phyloP scores from a whole-genome alignment of 768 basidiomycete genomes.

The Lanmaoa pseudosensibilis region DNA sequence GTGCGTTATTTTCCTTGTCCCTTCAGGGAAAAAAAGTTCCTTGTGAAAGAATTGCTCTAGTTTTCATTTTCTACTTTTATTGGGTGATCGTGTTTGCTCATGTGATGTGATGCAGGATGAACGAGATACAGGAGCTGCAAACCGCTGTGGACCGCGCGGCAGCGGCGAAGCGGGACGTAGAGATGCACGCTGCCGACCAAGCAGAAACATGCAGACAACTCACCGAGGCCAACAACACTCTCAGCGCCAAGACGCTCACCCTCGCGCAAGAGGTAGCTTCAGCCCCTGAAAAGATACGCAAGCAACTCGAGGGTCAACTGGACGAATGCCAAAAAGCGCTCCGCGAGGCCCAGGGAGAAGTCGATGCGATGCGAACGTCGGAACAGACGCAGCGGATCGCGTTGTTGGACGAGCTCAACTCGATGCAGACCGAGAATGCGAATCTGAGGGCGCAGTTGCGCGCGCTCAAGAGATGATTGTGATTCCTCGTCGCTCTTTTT shows the following conservation, averaged over 20 bases:
- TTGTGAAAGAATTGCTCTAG: neutral
- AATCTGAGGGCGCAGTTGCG: constrained; percentile 70
- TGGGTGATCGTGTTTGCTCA: neutral
- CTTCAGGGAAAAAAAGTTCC: neutral
- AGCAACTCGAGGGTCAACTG: constrained; percentile 65
- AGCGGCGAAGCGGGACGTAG: constrained; percentile 67
- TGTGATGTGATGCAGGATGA: constrained; percentile 46
- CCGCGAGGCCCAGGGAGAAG: constrained; percentile 63
- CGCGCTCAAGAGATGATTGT: constrained; percentile 42
- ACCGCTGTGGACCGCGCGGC: constrained; percentile 57
- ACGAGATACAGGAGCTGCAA: constrained; percentile 63
- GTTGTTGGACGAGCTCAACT: constrained; percentile 85
- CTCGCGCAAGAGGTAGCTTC: constrained; percentile 39
- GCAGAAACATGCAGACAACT: constrained; percentile 73
- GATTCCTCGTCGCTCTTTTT: neutral
- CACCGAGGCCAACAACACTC: constrained; percentile 72
- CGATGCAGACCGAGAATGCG: constrained; percentile 76
- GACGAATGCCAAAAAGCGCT: constrained; percentile 60
- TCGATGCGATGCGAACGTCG: constrained; percentile 62
- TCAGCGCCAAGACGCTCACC: constrained; percentile 69
- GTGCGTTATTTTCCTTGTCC: constrained; percentile 40
- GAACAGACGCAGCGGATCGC: constrained; percentile 83
- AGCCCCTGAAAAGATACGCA: constrained; percentile 48
- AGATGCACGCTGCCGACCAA: constrained; percentile 66
- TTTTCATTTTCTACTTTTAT: neutral